phyloP scores from a whole-genome alignment of 768 basidiomycete species.

The Chiua virens region DNA sequence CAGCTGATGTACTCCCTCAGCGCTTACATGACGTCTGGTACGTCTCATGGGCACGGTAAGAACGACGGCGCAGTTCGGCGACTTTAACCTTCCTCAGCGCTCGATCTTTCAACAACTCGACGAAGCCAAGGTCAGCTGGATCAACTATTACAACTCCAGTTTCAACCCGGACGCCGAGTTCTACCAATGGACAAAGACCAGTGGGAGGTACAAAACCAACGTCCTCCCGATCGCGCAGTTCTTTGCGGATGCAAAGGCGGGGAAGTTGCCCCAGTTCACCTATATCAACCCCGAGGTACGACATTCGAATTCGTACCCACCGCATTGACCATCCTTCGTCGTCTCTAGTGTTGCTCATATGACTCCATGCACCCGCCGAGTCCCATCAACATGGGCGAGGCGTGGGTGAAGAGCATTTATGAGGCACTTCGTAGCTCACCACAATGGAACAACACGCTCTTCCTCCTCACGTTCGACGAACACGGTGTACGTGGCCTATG shows the following conservation, averaged over 20 bases:
- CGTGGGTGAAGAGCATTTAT: constrained; percentile 23
- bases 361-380: constrained; percentile 29
- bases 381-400: constrained; percentile 26
- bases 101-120: constrained; percentile 30
- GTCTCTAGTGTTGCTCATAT: constrained; percentile 20
- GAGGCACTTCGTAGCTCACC: constrained; percentile 25
- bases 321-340: not conserved
- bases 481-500: constrained; percentile 18
- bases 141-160: constrained; percentile 28
- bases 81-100: constrained; percentile 24
- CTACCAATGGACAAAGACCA: constrained; percentile 19
- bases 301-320: accelerated
- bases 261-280: constrained; percentile 25
- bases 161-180: constrained; percentile 27
- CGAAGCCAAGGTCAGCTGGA: constrained; percentile 24
- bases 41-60: constrained; percentile 23
- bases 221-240: constrained; percentile 18
- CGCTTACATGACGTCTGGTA: constrained; percentile 28
- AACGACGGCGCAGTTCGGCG: constrained; percentile 14
- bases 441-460: constrained; percentile 21
- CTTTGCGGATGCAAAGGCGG: constrained; percentile 20
- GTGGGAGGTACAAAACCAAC: constrained; percentile 15
- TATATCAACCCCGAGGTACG: constrained; percentile 28
- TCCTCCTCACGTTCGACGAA: constrained; percentile 27
- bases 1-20: not conserved